A percentile compares a stretch with the other conserved stretches of the same genome.
phyloP scores from a whole-genome alignment of 805 yeast species.

The Nakazawaea laoshanensis region DNA sequence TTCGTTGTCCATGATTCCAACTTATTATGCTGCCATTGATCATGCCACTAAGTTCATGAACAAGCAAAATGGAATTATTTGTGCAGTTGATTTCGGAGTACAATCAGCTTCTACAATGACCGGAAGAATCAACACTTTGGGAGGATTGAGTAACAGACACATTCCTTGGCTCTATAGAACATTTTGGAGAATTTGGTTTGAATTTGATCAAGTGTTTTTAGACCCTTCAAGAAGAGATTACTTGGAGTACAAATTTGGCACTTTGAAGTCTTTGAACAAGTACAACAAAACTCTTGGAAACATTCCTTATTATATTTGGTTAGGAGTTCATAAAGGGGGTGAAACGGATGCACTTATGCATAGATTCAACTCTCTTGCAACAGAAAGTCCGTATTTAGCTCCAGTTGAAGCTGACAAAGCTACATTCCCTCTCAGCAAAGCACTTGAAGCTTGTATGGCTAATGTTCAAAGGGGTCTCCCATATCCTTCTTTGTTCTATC shows the following conservation, averaged over 20 bases:
- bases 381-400: constrained; percentile 75
- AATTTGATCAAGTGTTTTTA: constrained; percentile 69
- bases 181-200: constrained; percentile 86
- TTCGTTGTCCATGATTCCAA: constrained; percentile 79
- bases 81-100: constrained; percentile 75
- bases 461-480: constrained; percentile 62
- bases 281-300: constrained; percentile 59
- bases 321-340: constrained; percentile 59
- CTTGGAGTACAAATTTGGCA: constrained; percentile 76
- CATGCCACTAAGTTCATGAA: constrained; percentile 46
- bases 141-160: constrained; percentile 65
- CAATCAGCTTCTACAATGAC: constrained; percentile 56
- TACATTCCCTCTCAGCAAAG: constrained; percentile 46
- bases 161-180: constrained; percentile 72
- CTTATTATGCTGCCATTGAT: constrained; percentile 72
- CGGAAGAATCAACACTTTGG: constrained; percentile 66
- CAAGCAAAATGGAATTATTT: constrained; percentile 48
- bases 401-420: constrained; percentile 28
- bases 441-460: constrained; percentile 66
- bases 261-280: constrained; percentile 64
- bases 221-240: constrained; percentile 79
- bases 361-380: constrained; percentile 61
- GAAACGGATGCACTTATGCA: constrained; percentile 38
- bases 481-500: constrained; percentile 75
- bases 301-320: constrained; percentile 79